phyloP scores from a whole-genome alignment of 1,139 yeast genomes.

The Hemisphaericaspora xylanilytica region DNA sequence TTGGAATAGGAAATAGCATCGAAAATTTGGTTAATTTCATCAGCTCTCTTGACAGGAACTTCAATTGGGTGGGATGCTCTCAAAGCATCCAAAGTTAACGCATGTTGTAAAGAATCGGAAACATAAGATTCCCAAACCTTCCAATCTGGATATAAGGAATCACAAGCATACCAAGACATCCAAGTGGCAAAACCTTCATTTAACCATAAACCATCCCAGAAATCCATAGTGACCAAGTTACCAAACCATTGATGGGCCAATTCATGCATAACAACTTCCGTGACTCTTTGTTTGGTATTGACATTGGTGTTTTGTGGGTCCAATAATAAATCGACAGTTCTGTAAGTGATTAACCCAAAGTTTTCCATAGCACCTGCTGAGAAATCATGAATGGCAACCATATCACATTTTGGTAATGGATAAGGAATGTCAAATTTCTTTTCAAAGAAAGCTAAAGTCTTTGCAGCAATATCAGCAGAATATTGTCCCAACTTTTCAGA shows the following conservation, averaged over 20 bases:
- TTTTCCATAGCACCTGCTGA: conserved; percentile 66
- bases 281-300: conserved; percentile 48
- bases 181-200: conserved; percentile 65
- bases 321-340: conserved; percentile 52
- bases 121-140: conserved; percentile 54
- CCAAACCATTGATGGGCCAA: conserved; percentile 70
- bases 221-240: conserved; percentile 60
- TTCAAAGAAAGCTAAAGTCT: conserved; percentile 52
- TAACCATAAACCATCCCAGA: conserved; percentile 65
- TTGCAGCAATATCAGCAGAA: conserved; percentile 51
- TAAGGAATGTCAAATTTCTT: conserved; percentile 53
- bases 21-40: conserved; percentile 56
- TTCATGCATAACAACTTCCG: conserved; percentile 61
- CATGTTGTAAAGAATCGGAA: conserved; percentile 50
- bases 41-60: conserved; percentile 53
- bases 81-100: conserved; percentile 52
- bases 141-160: conserved; percentile 56
- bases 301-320: conserved; percentile 46
- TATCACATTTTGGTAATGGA: conserved; percentile 59
- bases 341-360: conserved; percentile 56
- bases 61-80: conserved; percentile 59
- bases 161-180: conserved; percentile 54
- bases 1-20: conserved; percentile 69
- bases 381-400: conserved; percentile 57
- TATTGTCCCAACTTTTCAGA: conserved; percentile 48